Evolutionary conservation across 2,329 filamentous ascomycete species (phyloP), one percentile per base, ranked within the genome.

Genomic region (Grosmannia serpens): DNA sequence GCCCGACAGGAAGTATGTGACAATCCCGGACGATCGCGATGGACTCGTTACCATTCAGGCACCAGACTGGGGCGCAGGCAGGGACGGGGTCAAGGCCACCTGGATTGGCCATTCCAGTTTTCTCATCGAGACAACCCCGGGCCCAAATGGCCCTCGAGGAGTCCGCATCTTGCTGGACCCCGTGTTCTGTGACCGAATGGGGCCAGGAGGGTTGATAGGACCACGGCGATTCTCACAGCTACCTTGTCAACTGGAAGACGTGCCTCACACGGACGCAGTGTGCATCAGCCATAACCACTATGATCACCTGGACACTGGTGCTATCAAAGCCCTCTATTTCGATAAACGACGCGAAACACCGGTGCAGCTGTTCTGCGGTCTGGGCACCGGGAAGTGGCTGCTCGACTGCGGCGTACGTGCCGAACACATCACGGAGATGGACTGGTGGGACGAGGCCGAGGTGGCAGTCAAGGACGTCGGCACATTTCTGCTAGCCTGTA

Each of bases 71-170:
- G 57, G 54, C 8, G 46, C 22, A 1, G 54, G 29, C 2, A 26
- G 53, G 29, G 9, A 46, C 7, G 51, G 55, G 6, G 54, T 52
- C 29, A 59, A 59, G 15, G 88, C 91, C 44, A 96, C 91, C 47
- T 96, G 92, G 92, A 82, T 96, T 4, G 92, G 92, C 33, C 92
- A 96, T 70, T 91, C 91, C 4, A 95, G 90, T 74, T 96, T 90
- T 74, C 91, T 89, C 66, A 83, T 95, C 65, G 92, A 96, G 70
- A 96, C 38, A 6, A 27, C 38, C 24, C 11, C 41, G 26, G n/a
- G 17, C 7, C 41, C 38, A 10, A 27, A 22, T 11, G 6, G 22
- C 11, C 11, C 53, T 2, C 66, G 89, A 89, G 56, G 58, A 13
- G 22, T 60, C 20, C 61, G 59, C 26, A 8, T 61, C 22, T 55